Base-by-base conservation (phyloP, 2,329 filamentous ascomycete species). In the Sarocladiaceae sp. region DNA sequence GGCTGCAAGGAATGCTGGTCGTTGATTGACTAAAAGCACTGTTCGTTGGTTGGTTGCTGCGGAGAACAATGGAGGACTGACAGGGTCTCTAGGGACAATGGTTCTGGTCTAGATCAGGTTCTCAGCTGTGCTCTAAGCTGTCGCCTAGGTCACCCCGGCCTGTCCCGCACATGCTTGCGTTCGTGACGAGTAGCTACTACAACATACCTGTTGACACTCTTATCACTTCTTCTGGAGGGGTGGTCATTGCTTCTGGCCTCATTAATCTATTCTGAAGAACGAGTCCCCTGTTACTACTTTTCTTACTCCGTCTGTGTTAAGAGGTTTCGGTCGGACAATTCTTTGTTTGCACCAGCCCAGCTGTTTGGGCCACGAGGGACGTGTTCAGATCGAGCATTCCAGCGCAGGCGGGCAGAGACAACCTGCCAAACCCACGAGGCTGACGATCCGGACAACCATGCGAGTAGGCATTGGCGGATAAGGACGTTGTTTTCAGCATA, bases 391-490 rank as follows among this genome's bases (percentile, higher is more conserved):
- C 26, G 13, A 41, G 15, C 37, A 41, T 41, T 41, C 37, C 37
- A 41, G 24, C 15, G n/a, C 34, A 23, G 19, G 12, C 10, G 9
- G 12, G n/a, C 5, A 29, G 13, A 41, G 23, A 27, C 18, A 41
- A 19, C 4, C 5, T 9, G 10, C 4, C n/a, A 16, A 6, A 23
- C 16, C 6, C 26, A 41, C 19, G 20, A 41, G 6, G 11, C 16
- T 10, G 37, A 15, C 37, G 37, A 41, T 29, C 23, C 4, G 34
- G 37, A 41, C 37, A 24, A 41, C 29, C 37, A 41, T 41, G 37
- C 26, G n/a, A n/a, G n/a, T n/a, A n/a, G n/a, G 11, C 21, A 41
- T 41, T 41, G 37, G 37, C 23, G 37, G 37, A 4, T n/a, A 39
- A 39, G 34, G 34, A 39, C 37, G 37, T 21, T 41, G 37, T 18